These are phyloP conservation scores for Ceratonia siliqua DNA, from an alignment of 306 rosid species.

Conservation along the genomic window DNA sequence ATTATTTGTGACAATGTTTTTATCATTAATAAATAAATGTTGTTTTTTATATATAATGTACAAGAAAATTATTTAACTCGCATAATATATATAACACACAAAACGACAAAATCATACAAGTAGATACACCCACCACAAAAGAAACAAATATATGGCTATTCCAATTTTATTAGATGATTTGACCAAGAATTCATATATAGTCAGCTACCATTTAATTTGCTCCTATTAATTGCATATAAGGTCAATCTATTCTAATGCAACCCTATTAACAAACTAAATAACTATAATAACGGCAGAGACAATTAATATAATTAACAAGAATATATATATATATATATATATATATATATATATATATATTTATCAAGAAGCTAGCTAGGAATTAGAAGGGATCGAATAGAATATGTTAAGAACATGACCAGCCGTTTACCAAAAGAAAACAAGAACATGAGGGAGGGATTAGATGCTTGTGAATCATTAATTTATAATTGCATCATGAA, in stretches of 20 bases:
- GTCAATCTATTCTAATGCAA: background rate
- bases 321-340: too few species aligned
- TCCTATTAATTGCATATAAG: conserved; percentile 8
- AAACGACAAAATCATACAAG: conserved; percentile 12
- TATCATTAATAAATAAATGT: too few species aligned
- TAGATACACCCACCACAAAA: conserved; percentile 9
- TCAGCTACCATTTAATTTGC: conserved; percentile 9
- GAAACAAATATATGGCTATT: background rate
- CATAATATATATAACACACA: background rate
- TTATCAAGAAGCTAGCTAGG: too few species aligned
- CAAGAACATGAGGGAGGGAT: conserved; percentile 60
- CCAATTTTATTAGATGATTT: conserved; percentile 7
- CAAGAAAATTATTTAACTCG: background rate
- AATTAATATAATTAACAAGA: too few species aligned
- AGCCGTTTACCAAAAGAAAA: conserved; percentile 51
- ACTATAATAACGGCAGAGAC: conserved; percentile 47
- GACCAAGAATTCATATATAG: conserved; percentile 25
- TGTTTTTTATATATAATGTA: background rate
- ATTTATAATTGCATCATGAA: conserved; percentile 30
- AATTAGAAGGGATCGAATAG: conserved; percentile 6
- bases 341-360: too few species aligned
- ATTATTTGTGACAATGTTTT: too few species aligned
- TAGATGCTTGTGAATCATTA: conserved; percentile 40
- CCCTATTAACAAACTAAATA: conserved; percentile 33
- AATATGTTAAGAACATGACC: conserved; percentile 57